Conservation (phyloP, 257 asterid species). For the Eucommia ulmoides region DNA sequence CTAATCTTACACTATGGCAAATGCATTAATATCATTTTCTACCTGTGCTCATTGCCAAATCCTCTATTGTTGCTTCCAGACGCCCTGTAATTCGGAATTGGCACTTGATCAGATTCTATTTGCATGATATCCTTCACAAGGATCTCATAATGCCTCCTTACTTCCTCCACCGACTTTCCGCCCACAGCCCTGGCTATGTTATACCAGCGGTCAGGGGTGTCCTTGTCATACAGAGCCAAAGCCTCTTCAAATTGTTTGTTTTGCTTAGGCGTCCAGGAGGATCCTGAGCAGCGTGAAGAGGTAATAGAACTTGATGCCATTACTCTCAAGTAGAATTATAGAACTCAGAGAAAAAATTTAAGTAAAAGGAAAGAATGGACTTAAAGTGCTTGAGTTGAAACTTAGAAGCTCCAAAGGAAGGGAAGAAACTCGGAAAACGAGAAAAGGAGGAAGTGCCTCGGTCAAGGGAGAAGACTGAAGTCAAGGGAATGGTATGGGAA, state of each 20-base stretch:
- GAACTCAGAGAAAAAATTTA: neutral
- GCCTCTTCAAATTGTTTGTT: constrained; percentile 45
- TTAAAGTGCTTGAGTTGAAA: neutral
- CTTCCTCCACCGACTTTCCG: constrained; percentile 34
- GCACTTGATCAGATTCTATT: constrained; percentile 24
- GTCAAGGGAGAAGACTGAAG: constrained; percentile 17
- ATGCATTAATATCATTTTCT: no score
- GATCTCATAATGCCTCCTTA: constrained; percentile 25
- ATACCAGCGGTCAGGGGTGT: constrained; percentile 33
- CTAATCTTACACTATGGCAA: no score
- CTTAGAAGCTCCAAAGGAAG: neutral
- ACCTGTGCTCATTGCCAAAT: constrained; percentile 23
- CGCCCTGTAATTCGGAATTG: constrained; percentile 23
- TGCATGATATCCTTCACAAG: constrained; percentile 29
- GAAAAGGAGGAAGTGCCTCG: constrained; percentile 7
- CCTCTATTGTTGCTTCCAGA: constrained; percentile 11
- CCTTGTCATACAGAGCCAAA: constrained; percentile 27
- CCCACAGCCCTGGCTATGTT: constrained; percentile 31
- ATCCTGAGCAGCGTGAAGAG: constrained; percentile 18
- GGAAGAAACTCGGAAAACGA: neutral
- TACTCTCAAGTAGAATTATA: neutral
- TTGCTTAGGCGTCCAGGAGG: constrained; percentile 30
- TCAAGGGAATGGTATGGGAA: constrained; percentile 21
- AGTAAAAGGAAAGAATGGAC: neutral
- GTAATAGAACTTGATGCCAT: constrained; percentile 58